Percentiles rank a stretch among this genome's conserved stretches.
Evolutionary conservation across 1,284 basidiomycete species (phyloP).

Genomic region (Fomitopsis schrenkii): DNA sequence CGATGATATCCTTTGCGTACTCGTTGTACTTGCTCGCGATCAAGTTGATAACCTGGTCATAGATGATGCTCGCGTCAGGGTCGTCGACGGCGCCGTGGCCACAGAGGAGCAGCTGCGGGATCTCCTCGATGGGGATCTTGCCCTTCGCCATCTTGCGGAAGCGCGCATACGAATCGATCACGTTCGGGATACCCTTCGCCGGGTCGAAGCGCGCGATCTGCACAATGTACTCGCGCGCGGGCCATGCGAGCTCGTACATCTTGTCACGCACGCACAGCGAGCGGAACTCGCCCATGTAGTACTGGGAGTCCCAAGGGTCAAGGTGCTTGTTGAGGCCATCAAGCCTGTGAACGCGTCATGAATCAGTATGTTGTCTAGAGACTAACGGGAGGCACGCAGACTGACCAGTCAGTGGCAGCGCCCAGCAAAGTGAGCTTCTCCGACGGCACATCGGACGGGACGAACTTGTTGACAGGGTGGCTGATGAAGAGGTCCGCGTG

Average conservation of each 20-base stretch:
- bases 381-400: background rate
- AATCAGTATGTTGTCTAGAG: background rate
- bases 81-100: slow-evolving; percentile 88
- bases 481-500: slow-evolving; percentile 83
- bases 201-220: slow-evolving; percentile 87
- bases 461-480: slow-evolving; percentile 89
- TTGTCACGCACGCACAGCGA: slow-evolving; percentile 69
- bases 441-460: slow-evolving; percentile 76
- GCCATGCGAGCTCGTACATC: slow-evolving; percentile 78
- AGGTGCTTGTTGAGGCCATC: slow-evolving; percentile 88
- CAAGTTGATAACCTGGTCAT: slow-evolving; percentile 67
- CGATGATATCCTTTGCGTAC: slow-evolving; percentile 66
- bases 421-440: slow-evolving; percentile 68
- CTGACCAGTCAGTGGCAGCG: slow-evolving; percentile 77
- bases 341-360: slow-evolving; percentile 44
- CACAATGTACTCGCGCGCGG: slow-evolving; percentile 73
- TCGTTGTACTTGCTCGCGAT: slow-evolving; percentile 51
- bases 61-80: slow-evolving; percentile 82
- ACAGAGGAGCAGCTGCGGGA: slow-evolving; percentile 80
- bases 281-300: slow-evolving; percentile 82
- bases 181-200: slow-evolving; percentile 72
- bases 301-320: slow-evolving; percentile 69
- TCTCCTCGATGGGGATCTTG: slow-evolving; percentile 46
- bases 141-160: slow-evolving; percentile 51
- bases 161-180: slow-evolving; percentile 78